Conservation (phyloP, 1,284 basidiomycete genomes). For the Wallemia hederae region DNA sequence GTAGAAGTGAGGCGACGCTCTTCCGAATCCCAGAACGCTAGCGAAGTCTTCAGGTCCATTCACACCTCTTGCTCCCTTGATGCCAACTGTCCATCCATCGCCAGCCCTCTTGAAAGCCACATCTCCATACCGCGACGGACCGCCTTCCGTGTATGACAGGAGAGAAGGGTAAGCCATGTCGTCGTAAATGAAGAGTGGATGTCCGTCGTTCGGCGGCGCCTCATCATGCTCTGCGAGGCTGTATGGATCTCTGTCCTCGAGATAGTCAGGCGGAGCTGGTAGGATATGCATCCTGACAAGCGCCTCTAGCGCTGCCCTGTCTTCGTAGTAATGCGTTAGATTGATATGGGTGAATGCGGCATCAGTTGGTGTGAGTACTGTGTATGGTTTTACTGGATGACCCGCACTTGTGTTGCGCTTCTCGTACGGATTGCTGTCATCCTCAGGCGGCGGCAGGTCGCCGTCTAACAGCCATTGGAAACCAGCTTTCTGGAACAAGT, state of each 20-base stretch:
- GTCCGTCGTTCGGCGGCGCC: conserved; percentile 10
- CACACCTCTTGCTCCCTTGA: conserved; percentile 55
- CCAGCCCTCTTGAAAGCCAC: conserved; percentile 36
- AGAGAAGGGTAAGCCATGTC: conserved; percentile 43
- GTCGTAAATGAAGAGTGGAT: conserved; percentile 39
- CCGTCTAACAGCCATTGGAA: conserved; percentile 74
- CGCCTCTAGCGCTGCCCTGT: conserved; percentile 21
- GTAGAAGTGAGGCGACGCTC: conserved; percentile 29
- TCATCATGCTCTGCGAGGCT: conserved; percentile 13
- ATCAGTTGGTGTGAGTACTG: conserved; percentile 66
- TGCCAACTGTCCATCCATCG: conserved; percentile 45
- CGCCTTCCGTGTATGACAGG: conserved; percentile 20
- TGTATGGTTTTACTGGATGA: conserved; percentile 24
- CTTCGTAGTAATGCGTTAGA: conserved; percentile 39
- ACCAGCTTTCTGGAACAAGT: conserved; percentile 48
- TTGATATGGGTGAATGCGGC: conserved; percentile 73
- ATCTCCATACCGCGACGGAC: conserved; percentile 36
- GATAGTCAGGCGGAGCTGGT: conserved; percentile 16
- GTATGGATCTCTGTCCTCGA: conserved; percentile 5
- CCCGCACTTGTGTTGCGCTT: conserved; percentile 7
- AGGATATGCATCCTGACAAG: conserved; percentile 78
- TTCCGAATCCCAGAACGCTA: conserved; percentile 44
- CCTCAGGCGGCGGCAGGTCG: conserved; percentile 33
- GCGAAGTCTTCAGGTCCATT: conserved; percentile 43
- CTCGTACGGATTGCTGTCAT: conserved; percentile 19